Base-by-base conservation (phyloP, 192 early-diverging fungal genomes). In the Jimgerdemannia flammicorona region DNA sequence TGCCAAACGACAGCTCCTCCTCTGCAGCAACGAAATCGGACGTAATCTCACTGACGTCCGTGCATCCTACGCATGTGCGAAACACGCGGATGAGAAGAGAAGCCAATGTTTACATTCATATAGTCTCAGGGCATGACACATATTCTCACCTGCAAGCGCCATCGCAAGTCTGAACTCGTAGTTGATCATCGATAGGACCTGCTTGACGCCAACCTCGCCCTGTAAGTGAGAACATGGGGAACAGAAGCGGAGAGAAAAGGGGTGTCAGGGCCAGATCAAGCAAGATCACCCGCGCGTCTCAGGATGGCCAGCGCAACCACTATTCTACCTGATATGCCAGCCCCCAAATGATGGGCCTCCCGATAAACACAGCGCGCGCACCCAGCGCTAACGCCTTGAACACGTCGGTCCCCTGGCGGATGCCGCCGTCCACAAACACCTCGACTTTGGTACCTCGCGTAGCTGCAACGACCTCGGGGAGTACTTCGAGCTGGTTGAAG, bases 381-480 rank as follows among this genome's bases (percentile, higher is more conserved):
- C 95, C 95, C n/a, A 96, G 78, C 8, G 94, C 94, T 64, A 96
- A 74, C 3, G 93, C 93, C 79, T 95, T 95, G 88, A 94, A 88
- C 18, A 96, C 86, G 75, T 96, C 95, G 8, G 91, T 82, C 42
- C 91, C 95, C 11, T 87, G 78, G 69, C 93, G 88, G 42, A 96
- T 73, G 6, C 95, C 95, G 49, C 95, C 94, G 76, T 96, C 95
- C 64, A 95, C 75, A 77, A 88, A 95, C 11, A 96, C 87, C 76
- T 94, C 91, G 20, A 95, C 76, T 9, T 83, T 85, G 42, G 76
- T 66, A 41, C 74, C 80, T n/a, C 69, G 67, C 0, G 81, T 84
- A 0, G 85, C 91, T 40, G 81, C 85, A 67, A 93, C 85, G 40
- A 95, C 89, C 77, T 94, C 92, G 11, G 86, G 87, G 42, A 96